These are phyloP conservation scores for Didymellaceae sp. DNA, from an alignment of 2,329 filamentous ascomycete species.

Conservation along the genomic window DNA sequence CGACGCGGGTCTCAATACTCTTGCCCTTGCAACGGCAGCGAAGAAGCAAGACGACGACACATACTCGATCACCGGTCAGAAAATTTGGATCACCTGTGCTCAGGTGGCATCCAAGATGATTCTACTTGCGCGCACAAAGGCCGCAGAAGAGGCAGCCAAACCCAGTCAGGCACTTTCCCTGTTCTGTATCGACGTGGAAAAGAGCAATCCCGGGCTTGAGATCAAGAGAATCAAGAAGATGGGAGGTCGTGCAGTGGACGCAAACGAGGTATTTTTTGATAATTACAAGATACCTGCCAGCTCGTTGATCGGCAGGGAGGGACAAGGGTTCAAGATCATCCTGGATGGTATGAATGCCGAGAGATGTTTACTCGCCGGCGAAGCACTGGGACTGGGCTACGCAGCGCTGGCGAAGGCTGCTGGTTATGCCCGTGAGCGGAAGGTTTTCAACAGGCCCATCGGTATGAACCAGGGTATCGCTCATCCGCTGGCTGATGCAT, in stretches of 20 bases:
- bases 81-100: conserved; percentile 89
- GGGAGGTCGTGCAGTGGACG: conserved; percentile 81
- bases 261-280: conserved; percentile 89
- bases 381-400: conserved; percentile 81
- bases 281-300: conserved; percentile 71
- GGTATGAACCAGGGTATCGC: conserved; percentile 66
- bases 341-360: conserved; percentile 60
- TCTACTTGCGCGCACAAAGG: conserved; percentile 76
- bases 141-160: conserved; percentile 70
- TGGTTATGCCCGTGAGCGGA: conserved; percentile 56
- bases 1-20: conserved; percentile 78
- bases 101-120: conserved; percentile 86
- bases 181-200: conserved; percentile 80
- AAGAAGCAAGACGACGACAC: conserved; percentile 60
- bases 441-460: conserved; percentile 64
- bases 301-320: conserved; percentile 73
- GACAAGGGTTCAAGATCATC: conserved; percentile 75
- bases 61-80: conserved; percentile 77
- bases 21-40: conserved; percentile 62
- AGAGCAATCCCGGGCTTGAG: conserved; percentile 64
- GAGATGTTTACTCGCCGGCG: conserved; percentile 66
- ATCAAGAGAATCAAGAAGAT: conserved; percentile 81
- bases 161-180: conserved; percentile 78
- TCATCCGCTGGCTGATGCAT: conserved; percentile 64
- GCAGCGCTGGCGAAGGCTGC: conserved; percentile 59